Evolutionary conservation across 2,329 filamentous ascomycete species (phyloP), one percentile per base, ranked within the genome.

Genomic region (Fusarium nisikadoi): DNA sequence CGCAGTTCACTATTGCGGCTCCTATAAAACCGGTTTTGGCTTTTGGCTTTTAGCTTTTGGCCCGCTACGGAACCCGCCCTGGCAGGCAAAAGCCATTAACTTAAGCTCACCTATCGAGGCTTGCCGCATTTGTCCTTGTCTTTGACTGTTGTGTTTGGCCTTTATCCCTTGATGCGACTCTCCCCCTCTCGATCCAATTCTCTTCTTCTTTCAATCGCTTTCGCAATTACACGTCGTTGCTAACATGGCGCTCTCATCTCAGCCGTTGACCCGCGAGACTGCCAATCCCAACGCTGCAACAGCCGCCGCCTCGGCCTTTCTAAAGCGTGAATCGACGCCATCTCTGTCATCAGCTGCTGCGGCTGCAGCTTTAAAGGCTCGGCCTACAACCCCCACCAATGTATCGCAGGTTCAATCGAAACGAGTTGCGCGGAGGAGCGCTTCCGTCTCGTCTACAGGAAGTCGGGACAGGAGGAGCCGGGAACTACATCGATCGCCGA

Each of bases 351-450:
- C 93, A 39, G 93, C 95, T 11, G 95, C 95, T 17, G 95, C 95
- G 11, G 94, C 94, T 20, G 91, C 94, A 33, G 95, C 95, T 50
- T 87, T 98, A 65, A 91, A 92, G 78, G 93, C 92, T 49, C 90
- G 93, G 74, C 91, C 94, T 14, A 91, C 91, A 56, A 91, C 93
- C 5, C 94, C 94, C 27, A 95, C 91, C 56, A 91, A 91, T 75
- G 92, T 97, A 62, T 92, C 90, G 80, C 90, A 94, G 78, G 90
- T 97, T 47, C 92, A 97, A 81, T 97, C 95, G 10, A 97, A 95
- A 84, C 92, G 95, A 78, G 95, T 92, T 79, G 81, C 90, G 67
- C 90, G 94, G 75, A 90, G 94, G 69, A 90, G 88, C 80, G 87
- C 87, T 56, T 97, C 94, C 2, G 83, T 88, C 45, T 93, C 93